These are phyloP conservation scores for Glebionis coronaria DNA, from an alignment of 129 eudicot species.

Conservation along the genomic window DNA sequence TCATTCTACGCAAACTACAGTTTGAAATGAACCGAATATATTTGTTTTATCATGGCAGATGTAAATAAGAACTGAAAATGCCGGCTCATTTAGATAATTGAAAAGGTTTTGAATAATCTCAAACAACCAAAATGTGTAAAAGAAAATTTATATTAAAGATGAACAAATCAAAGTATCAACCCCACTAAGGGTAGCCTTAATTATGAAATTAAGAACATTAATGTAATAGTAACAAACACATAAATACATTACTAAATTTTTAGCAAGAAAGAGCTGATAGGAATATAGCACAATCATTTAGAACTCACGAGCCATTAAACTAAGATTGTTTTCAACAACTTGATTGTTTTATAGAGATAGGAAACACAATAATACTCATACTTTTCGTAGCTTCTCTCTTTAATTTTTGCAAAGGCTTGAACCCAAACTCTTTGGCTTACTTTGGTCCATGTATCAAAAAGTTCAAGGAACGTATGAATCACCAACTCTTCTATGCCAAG, in stretches of 20 bases:
- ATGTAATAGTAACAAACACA: too few species aligned
- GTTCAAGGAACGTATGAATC: conserved; percentile 61
- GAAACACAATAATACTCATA: conserved; percentile 54
- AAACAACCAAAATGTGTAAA: too few species aligned
- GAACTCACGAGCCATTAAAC: conserved; percentile 48
- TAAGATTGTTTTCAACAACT: conserved; percentile 13
- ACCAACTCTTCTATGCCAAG: conserved; percentile 54
- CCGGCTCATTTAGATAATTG: too few species aligned
- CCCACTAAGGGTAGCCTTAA: too few species aligned
- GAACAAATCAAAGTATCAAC: too few species aligned
- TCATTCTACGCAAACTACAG: too few species aligned
- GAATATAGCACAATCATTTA: not conserved
- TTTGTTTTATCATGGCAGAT: too few species aligned
- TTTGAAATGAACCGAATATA: too few species aligned
- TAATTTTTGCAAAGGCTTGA: conserved; percentile 44
- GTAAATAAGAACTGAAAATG: too few species aligned
- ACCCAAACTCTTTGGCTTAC: conserved; percentile 65
- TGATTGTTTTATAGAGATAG: conserved; percentile 35
- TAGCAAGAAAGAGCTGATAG: not conserved
- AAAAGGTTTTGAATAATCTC: too few species aligned
- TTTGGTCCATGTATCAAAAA: conserved; percentile 53
- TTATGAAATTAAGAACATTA: too few species aligned
- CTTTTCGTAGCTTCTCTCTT: conserved; percentile 34
- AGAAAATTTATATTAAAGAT: too few species aligned
- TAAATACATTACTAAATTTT: conserved; percentile 15